Evolutionary conservation across 768 basidiomycete species (phyloP).

Genomic region (Tylopilus cervinicoccineus): DNA sequence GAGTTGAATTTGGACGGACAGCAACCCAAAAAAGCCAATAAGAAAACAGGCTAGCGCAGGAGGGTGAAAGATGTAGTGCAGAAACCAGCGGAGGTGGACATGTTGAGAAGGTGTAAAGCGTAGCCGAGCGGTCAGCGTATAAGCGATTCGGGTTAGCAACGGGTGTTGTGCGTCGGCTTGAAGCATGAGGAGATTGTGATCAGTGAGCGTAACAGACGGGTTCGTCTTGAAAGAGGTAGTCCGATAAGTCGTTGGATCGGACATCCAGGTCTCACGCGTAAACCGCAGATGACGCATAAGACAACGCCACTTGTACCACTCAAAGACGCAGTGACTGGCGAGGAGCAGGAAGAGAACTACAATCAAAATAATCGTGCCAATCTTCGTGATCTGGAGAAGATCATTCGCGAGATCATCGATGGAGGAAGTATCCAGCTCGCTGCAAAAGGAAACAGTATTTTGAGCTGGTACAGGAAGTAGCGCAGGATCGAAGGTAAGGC

Average conservation of each 20-base stretch:
- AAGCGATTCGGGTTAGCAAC: conserved; percentile 61
- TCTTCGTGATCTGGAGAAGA: conserved; percentile 74
- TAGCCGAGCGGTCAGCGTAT: conserved; percentile 46
- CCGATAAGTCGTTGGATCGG: conserved; percentile 63
- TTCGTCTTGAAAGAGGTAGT: conserved; percentile 18
- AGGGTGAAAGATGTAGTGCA: conserved; percentile 87
- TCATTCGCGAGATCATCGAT: conserved; percentile 82
- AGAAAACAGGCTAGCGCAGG: conserved; percentile 88
- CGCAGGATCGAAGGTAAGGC: conserved; percentile 68
- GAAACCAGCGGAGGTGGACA: conserved; percentile 79
- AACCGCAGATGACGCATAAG: conserved; percentile 61
- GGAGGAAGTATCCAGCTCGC: conserved; percentile 72
- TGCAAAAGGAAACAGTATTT: conserved; percentile 71
- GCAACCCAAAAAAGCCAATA: conserved; percentile 86
- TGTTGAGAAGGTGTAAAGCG: conserved; percentile 59
- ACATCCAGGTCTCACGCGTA: conserved; percentile 73
- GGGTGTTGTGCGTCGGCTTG: conserved; percentile 68
- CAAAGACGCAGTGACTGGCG: conserved; percentile 67
- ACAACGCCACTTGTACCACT: conserved; percentile 86
- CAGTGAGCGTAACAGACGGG: conserved; percentile 59
- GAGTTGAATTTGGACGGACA: conserved; percentile 86
- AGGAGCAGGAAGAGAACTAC: conserved; percentile 70
- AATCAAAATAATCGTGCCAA: conserved; percentile 73
- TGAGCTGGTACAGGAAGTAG: conserved; percentile 73
- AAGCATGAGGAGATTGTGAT: conserved; percentile 79